phyloP scores from a whole-genome alignment of 257 asterid genomes.

The Striga asiatica region DNA sequence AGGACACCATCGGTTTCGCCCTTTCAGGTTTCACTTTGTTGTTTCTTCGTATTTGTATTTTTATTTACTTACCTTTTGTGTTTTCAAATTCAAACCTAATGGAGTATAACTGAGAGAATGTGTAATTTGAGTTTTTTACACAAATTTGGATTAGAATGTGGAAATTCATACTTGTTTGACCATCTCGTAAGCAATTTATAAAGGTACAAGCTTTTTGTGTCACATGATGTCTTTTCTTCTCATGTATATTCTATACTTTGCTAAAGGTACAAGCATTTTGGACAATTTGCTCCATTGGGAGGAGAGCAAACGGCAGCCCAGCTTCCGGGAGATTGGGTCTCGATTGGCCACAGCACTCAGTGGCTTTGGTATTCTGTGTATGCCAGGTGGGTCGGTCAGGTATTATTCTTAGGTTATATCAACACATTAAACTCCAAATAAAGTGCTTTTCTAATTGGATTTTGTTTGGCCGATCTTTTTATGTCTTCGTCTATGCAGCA shows the following conservation, averaged over 20 bases:
- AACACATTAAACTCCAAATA: too few relatives aligned
- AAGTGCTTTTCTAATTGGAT: neutral
- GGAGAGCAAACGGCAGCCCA: constrained; percentile 97
- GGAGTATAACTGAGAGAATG: too few relatives aligned
- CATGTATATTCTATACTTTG: too few relatives aligned
- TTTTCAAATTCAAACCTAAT: neutral
- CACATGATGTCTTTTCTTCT: neutral
- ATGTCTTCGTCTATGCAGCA: constrained; percentile 38
- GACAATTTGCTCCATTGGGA: constrained; percentile 96
- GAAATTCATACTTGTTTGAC: too few relatives aligned
- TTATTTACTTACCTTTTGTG: neutral
- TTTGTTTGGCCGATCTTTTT: neutral
- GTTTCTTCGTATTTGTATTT: too few relatives aligned
- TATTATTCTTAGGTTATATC: too few relatives aligned
- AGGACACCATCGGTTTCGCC: constrained; percentile 91
- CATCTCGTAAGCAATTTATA: too few relatives aligned
- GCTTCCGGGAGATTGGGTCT: constrained; percentile 98
- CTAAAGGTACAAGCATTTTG: constrained; percentile 86
- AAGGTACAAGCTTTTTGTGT: too few relatives aligned
- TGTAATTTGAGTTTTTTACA: too few relatives aligned
- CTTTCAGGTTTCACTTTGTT: constrained; percentile 86
- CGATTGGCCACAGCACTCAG: constrained; percentile 83
- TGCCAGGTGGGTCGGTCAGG: too few relatives aligned
- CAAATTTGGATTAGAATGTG: too few relatives aligned
- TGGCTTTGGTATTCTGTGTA: constrained; percentile 99